Conservation (phyloP, 164 flowering plant species). For the Buxus sempervirens region DNA sequence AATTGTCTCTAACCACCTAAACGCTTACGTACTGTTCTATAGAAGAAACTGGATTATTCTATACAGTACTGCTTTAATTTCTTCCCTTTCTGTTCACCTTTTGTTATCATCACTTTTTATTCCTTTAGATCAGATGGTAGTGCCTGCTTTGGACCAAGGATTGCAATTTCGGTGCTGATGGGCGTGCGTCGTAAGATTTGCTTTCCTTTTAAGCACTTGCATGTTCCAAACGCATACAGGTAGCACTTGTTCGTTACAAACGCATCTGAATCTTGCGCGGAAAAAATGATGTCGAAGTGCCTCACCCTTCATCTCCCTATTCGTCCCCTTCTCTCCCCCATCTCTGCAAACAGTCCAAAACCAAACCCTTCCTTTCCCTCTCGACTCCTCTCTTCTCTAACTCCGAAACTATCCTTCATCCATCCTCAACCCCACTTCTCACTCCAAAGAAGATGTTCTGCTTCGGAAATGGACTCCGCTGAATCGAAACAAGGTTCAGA, state of each 20-base stretch:
- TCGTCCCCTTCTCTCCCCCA: constrained; percentile 22
- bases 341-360: constrained; percentile 12
- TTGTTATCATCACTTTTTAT: too few species aligned
- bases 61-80: too few species aligned
- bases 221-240: too few species aligned
- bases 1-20: too few species aligned
- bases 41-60: too few species aligned
- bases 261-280: constrained; percentile 23
- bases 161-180: too few species aligned
- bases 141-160: too few species aligned
- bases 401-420: constrained; percentile 8
- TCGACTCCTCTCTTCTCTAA: background rate
- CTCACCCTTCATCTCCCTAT: constrained; percentile 37
- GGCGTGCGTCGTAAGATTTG: too few species aligned
- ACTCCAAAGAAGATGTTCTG: constrained; percentile 16
- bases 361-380: background rate
- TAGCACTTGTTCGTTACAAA: constrained; percentile 15
- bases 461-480: constrained; percentile 33
- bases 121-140: too few species aligned
- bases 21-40: too few species aligned
- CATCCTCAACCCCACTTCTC: background rate
- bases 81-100: too few species aligned
- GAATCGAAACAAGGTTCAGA: constrained; percentile 5
- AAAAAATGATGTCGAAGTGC: constrained; percentile 43
- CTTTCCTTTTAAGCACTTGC: too few species aligned